Percentiles rank a stretch among this genome's conserved stretches.
Evolutionary conservation across 2,329 filamentous ascomycete species (phyloP).

Genomic region (Pestalotiopsis sp.): DNA sequence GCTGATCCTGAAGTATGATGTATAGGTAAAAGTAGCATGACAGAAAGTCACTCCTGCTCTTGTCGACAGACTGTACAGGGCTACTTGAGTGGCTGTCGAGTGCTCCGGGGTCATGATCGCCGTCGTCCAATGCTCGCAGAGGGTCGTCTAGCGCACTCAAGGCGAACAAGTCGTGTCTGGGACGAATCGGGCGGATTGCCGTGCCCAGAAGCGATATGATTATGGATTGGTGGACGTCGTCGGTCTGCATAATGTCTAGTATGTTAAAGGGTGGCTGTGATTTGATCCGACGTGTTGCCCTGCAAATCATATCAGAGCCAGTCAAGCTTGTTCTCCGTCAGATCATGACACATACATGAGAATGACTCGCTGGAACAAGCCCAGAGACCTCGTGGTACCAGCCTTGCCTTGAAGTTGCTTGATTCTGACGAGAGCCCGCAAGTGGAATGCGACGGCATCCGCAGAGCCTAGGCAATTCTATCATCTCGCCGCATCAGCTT

Average conservation of each 20-base stretch:
- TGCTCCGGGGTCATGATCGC: constrained; percentile 23
- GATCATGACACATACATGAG: constrained; percentile 36
- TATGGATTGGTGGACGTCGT: constrained; percentile 46
- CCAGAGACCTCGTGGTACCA: constrained; percentile 29
- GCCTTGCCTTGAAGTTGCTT: constrained; percentile 31
- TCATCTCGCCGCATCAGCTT: constrained; percentile 16
- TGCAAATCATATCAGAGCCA: constrained; percentile 20
- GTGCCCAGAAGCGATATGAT: constrained; percentile 47
- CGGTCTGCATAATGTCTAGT: constrained; percentile 38
- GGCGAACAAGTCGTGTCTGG: constrained; percentile 33
- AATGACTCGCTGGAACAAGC: constrained; percentile 45
- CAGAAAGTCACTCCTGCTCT: constrained; percentile 47
- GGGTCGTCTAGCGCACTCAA: constrained; percentile 26
- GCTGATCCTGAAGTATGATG: constrained; percentile 43
- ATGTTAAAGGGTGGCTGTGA: constrained; percentile 40
- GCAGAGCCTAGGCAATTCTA: constrained; percentile 46
- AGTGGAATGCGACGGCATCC: constrained; percentile 45
- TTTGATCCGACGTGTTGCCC: constrained; percentile 43
- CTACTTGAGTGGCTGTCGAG: constrained; percentile 20
- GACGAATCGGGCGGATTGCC: constrained; percentile 45
- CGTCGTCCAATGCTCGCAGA: constrained; percentile 26
- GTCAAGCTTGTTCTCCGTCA: neutral
- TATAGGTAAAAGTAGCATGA: constrained; percentile 50
- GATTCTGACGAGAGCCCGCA: constrained; percentile 40
- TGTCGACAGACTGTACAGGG: constrained; percentile 29